phyloP scores from a whole-genome alignment of 2,329 filamentous ascomycete species.

The Gaeumannomyces tritici region DNA sequence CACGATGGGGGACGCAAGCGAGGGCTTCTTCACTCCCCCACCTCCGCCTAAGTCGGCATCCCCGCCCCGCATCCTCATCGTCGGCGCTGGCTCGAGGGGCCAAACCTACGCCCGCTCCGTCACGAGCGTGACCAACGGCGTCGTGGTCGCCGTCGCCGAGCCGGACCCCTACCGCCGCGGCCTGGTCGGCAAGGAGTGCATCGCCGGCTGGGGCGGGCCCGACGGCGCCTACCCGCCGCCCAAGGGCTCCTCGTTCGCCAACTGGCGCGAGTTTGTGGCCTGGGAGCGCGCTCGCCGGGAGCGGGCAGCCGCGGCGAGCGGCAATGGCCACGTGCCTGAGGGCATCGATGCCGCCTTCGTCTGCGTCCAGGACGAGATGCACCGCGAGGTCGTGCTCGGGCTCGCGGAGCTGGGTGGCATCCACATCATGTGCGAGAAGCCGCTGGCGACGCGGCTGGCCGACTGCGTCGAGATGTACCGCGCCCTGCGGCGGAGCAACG shows the following conservation, averaged over 20 bases:
- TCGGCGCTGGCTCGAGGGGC: constrained; percentile 76
- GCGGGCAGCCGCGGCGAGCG: constrained; percentile 32
- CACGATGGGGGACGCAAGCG: neutral
- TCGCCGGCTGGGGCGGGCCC: constrained; percentile 47
- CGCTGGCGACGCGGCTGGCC: constrained; percentile 66
- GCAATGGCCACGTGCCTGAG: constrained; percentile 22
- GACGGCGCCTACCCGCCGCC: constrained; percentile 24
- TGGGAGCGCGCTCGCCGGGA: constrained; percentile 59
- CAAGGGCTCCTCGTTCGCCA: constrained; percentile 59
- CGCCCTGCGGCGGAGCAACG: constrained; percentile 31
- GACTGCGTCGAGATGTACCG: constrained; percentile 71
- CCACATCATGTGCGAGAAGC: constrained; percentile 94
- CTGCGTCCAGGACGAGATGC: constrained; percentile 77
- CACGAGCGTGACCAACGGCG: constrained; percentile 51
- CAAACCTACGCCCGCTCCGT: constrained; percentile 64
- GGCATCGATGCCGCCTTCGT: constrained; percentile 55
- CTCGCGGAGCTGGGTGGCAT: constrained; percentile 58
- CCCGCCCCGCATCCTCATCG: constrained; percentile 62
- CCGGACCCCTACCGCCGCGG: constrained; percentile 68
- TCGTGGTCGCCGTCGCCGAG: constrained; percentile 73
- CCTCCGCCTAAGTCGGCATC: constrained; percentile 34
- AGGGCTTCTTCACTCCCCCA: constrained; percentile 20
- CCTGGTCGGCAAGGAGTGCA: constrained; percentile 59
- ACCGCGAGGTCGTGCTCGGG: constrained; percentile 69
- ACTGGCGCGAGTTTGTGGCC: constrained; percentile 67